Conservation (phyloP, 345 rosid genomes). For the Citrus australasica region DNA sequence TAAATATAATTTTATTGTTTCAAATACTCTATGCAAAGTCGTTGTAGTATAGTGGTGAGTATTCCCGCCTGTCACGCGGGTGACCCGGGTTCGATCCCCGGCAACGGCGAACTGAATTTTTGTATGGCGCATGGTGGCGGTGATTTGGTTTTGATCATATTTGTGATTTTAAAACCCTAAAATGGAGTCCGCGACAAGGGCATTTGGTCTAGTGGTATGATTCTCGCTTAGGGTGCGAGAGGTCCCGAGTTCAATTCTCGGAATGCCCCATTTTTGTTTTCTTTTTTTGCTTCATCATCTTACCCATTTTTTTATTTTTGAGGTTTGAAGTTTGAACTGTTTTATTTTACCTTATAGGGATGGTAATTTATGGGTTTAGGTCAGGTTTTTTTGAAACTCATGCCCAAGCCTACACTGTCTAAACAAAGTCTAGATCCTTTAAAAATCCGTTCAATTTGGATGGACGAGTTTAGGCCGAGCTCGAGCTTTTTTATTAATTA, state of each 20-base stretch:
- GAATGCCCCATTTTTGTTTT: neutral
- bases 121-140: accelerated
- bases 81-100: constrained; percentile 74
- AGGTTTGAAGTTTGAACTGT: no score
- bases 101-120: constrained; percentile 36
- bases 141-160: no score
- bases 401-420: no score
- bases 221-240: constrained; percentile 96
- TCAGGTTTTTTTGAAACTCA: accelerated
- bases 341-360: no score
- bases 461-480: accelerated
- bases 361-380: no score
- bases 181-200: constrained; percentile 4
- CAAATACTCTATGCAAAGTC: neutral
- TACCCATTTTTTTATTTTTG: no score
- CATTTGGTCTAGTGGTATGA: constrained; percentile 93
- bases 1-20: no score
- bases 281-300: no score
- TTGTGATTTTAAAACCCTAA: no score
- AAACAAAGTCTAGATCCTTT: accelerated
- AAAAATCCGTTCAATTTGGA: no score
- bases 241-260: constrained; percentile 46
- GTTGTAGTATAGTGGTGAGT: neutral
- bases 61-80: constrained; percentile 46
- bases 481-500: no score